A percentile compares a stretch with the other conserved stretches of the same genome.
Conservation (phyloP, 202 grass and related monocot species). For the Schoenoplectus tabernaemontani region DNA sequence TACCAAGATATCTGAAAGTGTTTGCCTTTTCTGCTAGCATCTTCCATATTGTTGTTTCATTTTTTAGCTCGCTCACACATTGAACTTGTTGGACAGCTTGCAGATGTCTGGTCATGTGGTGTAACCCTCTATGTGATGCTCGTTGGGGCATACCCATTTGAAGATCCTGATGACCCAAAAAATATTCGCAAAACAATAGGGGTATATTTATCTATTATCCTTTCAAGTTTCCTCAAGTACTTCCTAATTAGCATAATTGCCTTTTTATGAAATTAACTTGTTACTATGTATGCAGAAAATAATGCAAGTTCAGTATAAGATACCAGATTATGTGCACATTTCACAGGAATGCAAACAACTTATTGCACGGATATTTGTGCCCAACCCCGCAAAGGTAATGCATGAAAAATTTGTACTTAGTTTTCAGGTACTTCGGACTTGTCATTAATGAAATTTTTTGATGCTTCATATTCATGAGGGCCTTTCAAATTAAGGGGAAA, state of each 20-base stretch:
- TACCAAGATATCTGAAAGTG: too few species aligned
- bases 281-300: conserved; percentile 48
- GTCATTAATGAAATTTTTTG: too few species aligned
- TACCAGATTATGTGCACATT: conserved; percentile 85
- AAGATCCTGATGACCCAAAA: conserved; percentile 81
- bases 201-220: conserved; percentile 28
- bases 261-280: conserved; percentile 14
- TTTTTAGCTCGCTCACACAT: neutral
- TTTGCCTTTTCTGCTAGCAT: neutral
- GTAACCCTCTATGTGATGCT: conserved; percentile 97
- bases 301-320: conserved; percentile 76
- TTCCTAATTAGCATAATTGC: neutral
- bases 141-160: conserved; percentile 88
- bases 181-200: conserved; percentile 92
- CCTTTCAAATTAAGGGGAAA: neutral
- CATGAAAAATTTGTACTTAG: neutral
- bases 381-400: conserved; percentile 57
- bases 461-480: too few species aligned
- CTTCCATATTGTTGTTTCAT: neutral
- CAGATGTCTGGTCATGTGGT: conserved; percentile 96
- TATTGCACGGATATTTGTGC: conserved; percentile 61
- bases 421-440: too few species aligned
- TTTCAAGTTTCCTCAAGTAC: neutral
- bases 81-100: conserved; percentile 56
- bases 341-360: conserved; percentile 64